Evolutionary conservation across 202 grass and related monocot species (phyloP).

Genomic region (Zizania palustris): DNA sequence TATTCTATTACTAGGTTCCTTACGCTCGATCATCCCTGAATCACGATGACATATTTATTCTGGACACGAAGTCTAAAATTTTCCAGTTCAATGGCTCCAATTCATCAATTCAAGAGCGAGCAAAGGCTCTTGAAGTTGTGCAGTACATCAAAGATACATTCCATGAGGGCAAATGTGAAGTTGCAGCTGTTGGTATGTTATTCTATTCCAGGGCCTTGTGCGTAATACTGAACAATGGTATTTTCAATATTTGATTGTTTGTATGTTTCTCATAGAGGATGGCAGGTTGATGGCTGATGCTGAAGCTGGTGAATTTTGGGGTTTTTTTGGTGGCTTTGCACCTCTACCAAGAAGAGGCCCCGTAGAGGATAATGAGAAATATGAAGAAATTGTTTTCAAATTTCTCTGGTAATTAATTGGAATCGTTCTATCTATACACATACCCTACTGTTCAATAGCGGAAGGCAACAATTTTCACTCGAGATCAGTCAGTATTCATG

Average conservation of each 20-base stretch:
- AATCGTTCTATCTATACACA: constrained; percentile 31
- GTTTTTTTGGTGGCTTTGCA: constrained; percentile 87
- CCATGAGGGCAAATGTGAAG: constrained; percentile 74
- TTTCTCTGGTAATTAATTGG: constrained; percentile 64
- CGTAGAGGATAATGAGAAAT: constrained; percentile 55
- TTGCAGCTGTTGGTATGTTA: constrained; percentile 79
- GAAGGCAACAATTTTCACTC: constrained; percentile 11
- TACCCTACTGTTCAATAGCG: constrained; percentile 15
- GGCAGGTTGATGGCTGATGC: constrained; percentile 90
- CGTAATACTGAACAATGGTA: background rate
- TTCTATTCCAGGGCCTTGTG: constrained; percentile 15
- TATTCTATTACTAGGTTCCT: constrained; percentile 59
- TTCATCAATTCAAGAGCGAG: constrained; percentile 91
- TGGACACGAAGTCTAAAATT: constrained; percentile 86
- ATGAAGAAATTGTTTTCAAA: constrained; percentile 59
- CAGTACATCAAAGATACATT: constrained; percentile 91
- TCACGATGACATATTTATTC: constrained; percentile 86
- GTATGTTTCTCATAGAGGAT: constrained; percentile 56
- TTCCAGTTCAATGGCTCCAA: constrained; percentile 94
- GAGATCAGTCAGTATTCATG: constrained; percentile 29
- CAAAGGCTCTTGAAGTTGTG: constrained; percentile 92
- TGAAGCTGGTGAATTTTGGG: constrained; percentile 95
- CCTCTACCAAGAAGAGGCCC: constrained; percentile 75
- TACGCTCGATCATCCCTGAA: constrained; percentile 76
- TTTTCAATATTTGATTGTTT: constrained; percentile 36